Evolutionary conservation across 306 rosid species (phyloP).

Genomic region (Vicia sativa): DNA sequence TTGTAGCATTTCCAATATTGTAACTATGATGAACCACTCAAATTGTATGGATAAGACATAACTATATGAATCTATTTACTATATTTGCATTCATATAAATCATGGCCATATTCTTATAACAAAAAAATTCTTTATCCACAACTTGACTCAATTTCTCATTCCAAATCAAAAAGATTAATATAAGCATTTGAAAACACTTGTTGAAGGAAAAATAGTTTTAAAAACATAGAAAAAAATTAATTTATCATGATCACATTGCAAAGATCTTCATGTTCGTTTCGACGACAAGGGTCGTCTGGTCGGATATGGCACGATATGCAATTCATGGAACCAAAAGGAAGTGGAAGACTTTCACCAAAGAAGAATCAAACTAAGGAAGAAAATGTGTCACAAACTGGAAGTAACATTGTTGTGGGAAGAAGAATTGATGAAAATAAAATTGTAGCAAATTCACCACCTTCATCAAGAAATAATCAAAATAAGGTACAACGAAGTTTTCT

Average conservation of each 20-base stretch:
- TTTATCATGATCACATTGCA: constrained; percentile 51
- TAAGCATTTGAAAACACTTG: not conserved
- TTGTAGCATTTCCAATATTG: constrained; percentile 21
- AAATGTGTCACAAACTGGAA: constrained; percentile 25
- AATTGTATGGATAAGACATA: constrained; percentile 16
- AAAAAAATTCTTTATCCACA: not conserved
- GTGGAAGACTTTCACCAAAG: not conserved
- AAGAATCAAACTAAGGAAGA: constrained; percentile 28
- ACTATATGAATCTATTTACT: constrained; percentile 28
- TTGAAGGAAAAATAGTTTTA: constrained; percentile 13
- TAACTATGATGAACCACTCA: constrained; percentile 28
- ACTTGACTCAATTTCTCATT: constrained; percentile 1
- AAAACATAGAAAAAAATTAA: not conserved
- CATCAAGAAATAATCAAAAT: constrained; percentile 35
- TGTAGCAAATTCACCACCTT: constrained; percentile 11
- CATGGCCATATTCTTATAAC: constrained; percentile 20
- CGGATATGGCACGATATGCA: constrained; percentile 59
- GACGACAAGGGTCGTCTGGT: constrained; percentile 90
- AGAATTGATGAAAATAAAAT: constrained; percentile 19
- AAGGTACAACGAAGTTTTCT: constrained; percentile 46
- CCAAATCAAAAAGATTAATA: not conserved
- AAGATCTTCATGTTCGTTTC: constrained; percentile 65
- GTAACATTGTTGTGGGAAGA: constrained; percentile 17
- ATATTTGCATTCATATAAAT: constrained; percentile 31
- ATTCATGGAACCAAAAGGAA: constrained; percentile 31